Conservation (phyloP, 2,329 filamentous ascomycete species). For the Pseudogymnoascus destructans region DNA sequence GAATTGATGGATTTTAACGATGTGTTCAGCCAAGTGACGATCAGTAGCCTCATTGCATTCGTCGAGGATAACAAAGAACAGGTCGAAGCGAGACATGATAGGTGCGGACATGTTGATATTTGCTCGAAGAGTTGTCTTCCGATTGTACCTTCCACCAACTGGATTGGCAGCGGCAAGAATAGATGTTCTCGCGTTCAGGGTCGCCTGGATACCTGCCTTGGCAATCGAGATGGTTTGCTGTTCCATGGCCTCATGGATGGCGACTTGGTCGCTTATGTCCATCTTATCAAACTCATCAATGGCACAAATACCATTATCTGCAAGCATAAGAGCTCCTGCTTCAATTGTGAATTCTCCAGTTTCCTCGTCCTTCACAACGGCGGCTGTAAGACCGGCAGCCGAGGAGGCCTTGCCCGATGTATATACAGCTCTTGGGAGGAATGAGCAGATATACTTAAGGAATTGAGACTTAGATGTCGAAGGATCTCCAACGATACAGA, state of each 20-base stretch:
- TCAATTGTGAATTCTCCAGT: constrained; percentile 98
- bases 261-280: constrained; percentile 93
- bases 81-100: constrained; percentile 98
- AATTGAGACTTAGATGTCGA: constrained; percentile 98
- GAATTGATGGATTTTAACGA: constrained; percentile 84
- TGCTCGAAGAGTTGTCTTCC: constrained; percentile 79
- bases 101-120: constrained; percentile 99
- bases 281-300: constrained; percentile 99
- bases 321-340: constrained; percentile 93
- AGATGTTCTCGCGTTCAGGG: constrained; percentile 85
- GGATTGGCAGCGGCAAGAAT: constrained; percentile 96
- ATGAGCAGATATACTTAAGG: constrained; percentile 92
- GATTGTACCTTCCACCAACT: constrained; percentile 91
- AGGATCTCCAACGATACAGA: constrained; percentile 94
- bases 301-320: constrained; percentile 91
- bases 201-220: constrained; percentile 96
- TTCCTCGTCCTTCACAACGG: constrained; percentile 95
- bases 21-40: constrained; percentile 83
- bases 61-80: constrained; percentile 96
- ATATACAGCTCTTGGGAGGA: constrained; percentile 93
- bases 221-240: constrained; percentile 99
- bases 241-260: constrained; percentile 99
- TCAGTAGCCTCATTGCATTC: constrained; percentile 91
- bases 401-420: constrained; percentile 97
- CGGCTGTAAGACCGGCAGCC: constrained; percentile 90